Percentiles rank a stretch among this genome's conserved stretches.
phyloP scores from a whole-genome alignment of 768 basidiomycete genomes.

The Leccinum variicolor region DNA sequence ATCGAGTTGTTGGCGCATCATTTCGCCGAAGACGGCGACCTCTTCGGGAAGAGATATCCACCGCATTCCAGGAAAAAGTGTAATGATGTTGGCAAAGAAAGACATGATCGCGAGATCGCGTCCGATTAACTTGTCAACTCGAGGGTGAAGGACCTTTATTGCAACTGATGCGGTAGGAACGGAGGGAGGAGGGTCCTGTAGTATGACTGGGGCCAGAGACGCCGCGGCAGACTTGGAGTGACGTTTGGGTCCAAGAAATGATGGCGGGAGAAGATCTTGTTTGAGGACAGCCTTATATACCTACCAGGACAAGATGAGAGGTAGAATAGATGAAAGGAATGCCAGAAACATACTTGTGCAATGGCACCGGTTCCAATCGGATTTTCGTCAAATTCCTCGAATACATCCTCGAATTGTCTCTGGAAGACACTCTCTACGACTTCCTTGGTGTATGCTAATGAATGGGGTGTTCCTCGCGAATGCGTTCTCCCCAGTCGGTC shows the following conservation, averaged over 20 bases:
- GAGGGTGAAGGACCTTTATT: slow-evolving; percentile 93
- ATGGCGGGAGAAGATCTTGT: slow-evolving; percentile 78
- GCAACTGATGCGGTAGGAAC: slow-evolving; percentile 88
- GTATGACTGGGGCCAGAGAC: slow-evolving; percentile 49
- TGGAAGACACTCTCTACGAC: slow-evolving; percentile 85
- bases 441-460: slow-evolving; percentile 70
- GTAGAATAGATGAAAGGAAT: neutral
- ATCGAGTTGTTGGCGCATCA: slow-evolving; percentile 97
- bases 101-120: slow-evolving; percentile 95
- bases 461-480: slow-evolving; percentile 82
- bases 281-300: slow-evolving; percentile 89
- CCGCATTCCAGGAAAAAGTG: slow-evolving; percentile 86
- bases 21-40: slow-evolving; percentile 87
- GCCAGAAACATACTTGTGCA: slow-evolving; percentile 57
- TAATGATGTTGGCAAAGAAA: slow-evolving; percentile 80
- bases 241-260: slow-evolving; percentile 76
- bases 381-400: slow-evolving; percentile 79
- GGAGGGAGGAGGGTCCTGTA: slow-evolving; percentile 57
- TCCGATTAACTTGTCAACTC: slow-evolving; percentile 73
- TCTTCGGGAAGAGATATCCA: slow-evolving; percentile 97
- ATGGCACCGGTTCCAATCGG: slow-evolving; percentile 99
- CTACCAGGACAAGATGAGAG: slow-evolving; percentile 32
- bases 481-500: slow-evolving; percentile 82
- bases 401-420: slow-evolving; percentile 80
- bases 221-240: slow-evolving; percentile 43